A percentile compares a stretch with the other conserved stretches of the same genome.
These are phyloP conservation scores for Vachellia pachyceras DNA, from an alignment of 306 rosid species.

Conservation along the genomic window DNA sequence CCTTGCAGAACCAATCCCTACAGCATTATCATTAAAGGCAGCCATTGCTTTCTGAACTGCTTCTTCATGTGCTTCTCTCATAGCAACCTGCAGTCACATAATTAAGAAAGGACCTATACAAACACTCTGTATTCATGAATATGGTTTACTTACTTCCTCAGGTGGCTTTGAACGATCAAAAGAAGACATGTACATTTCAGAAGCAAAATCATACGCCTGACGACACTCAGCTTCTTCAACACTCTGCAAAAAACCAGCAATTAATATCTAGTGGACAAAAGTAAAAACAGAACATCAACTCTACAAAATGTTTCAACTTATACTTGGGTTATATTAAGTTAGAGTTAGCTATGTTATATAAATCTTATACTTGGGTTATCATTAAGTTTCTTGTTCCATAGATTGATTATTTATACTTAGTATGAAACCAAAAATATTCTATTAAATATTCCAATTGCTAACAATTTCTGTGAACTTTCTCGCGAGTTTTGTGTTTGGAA, in stretches of 20 bases:
- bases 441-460: not conserved
- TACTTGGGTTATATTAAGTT: too few species aligned
- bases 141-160: slow-evolving; percentile 78
- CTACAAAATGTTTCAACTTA: not conserved
- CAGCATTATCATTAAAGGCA: slow-evolving; percentile 76
- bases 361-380: not conserved
- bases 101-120: slow-evolving; percentile 33
- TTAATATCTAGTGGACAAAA: slow-evolving; percentile 19
- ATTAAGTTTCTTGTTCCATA: not conserved
- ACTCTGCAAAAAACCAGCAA: slow-evolving; percentile 61
- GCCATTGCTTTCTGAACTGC: slow-evolving; percentile 82
- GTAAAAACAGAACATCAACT: not conserved
- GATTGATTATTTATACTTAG: not conserved
- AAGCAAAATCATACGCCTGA: slow-evolving; percentile 80
- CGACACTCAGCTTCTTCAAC: slow-evolving; percentile 96
- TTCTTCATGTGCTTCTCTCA: slow-evolving; percentile 90
- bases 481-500: not conserved
- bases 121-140: slow-evolving; percentile 11
- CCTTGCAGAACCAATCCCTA: slow-evolving; percentile 84
- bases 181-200: slow-evolving; percentile 76
- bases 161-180: too few species aligned
- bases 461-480: not conserved
- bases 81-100: slow-evolving; percentile 61
- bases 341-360: too few species aligned
- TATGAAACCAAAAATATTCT: not conserved